A percentile compares a stretch with the other conserved stretches of the same genome.
These are phyloP conservation scores for Harrya chromipes DNA, from an alignment of 768 basidiomycete species.

Conservation along the genomic window DNA sequence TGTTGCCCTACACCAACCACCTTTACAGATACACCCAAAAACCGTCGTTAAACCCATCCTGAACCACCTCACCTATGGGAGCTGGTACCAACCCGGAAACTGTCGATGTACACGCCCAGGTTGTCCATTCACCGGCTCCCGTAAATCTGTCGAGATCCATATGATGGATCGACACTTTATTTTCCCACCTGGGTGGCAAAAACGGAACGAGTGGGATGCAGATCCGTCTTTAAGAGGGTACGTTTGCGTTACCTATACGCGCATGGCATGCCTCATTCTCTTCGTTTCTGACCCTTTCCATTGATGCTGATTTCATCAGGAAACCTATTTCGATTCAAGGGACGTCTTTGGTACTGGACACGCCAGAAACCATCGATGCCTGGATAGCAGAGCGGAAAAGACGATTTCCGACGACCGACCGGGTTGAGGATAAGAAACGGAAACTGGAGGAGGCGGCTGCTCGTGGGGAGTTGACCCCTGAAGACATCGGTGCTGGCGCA, in stretches of 20 bases:
- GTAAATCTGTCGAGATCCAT: constrained; percentile 70
- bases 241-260: constrained; percentile 9
- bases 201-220: constrained; percentile 70
- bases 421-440: constrained; percentile 76
- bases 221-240: constrained; percentile 82
- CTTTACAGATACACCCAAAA: constrained; percentile 1
- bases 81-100: constrained; percentile 67
- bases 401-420: constrained; percentile 72
- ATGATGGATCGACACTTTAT: constrained; percentile 91
- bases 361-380: constrained; percentile 73
- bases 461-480: constrained; percentile 67
- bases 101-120: constrained; percentile 55
- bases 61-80: constrained; percentile 21
- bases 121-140: constrained; percentile 70
- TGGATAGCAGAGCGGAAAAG: constrained; percentile 91
- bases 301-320: constrained; percentile 35
- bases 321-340: constrained; percentile 76
- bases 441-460: constrained; percentile 75
- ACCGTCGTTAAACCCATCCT: constrained; percentile 10
- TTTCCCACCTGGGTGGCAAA: constrained; percentile 72
- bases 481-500: constrained; percentile 40
- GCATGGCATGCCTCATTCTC: no score
- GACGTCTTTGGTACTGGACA: constrained; percentile 71
- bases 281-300: background rate
- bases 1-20: constrained; percentile 1